Percentiles rank a stretch among this genome's conserved stretches.
Conservation (phyloP, 1,284 basidiomycete genomes). For the Ganoderma lingzhi region DNA sequence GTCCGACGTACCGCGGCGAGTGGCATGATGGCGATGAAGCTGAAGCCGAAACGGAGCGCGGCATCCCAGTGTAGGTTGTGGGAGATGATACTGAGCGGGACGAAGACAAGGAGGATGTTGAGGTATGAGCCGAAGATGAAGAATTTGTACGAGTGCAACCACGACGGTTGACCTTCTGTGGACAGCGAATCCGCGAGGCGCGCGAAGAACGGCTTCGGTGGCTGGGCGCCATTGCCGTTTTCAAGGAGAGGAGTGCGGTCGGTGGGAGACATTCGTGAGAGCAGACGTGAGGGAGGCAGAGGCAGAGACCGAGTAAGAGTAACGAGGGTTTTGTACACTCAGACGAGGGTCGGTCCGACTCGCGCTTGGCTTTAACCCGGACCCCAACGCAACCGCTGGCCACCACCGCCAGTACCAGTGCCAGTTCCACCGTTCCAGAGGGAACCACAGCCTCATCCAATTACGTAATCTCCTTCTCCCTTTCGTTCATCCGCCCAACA, state of each 20-base stretch:
- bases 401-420: no score
- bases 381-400: not conserved
- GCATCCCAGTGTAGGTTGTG: slow-evolving; percentile 79
- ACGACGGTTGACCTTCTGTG: slow-evolving; percentile 68
- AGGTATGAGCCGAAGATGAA: slow-evolving; percentile 79
- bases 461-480: slow-evolving; percentile 13
- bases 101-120: slow-evolving; percentile 75
- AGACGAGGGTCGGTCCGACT: no score
- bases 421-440: not conserved
- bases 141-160: slow-evolving; percentile 67
- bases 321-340: not conserved
- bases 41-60: slow-evolving; percentile 83
- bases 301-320: not conserved
- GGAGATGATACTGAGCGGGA: slow-evolving; percentile 64
- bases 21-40: slow-evolving; percentile 90
- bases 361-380: slow-evolving; percentile 1
- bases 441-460: slow-evolving; percentile 4
- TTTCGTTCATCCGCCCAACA: not conserved
- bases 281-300: not conserved
- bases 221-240: slow-evolving; percentile 44
- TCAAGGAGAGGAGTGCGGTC: slow-evolving; percentile 54
- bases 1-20: slow-evolving; percentile 70
- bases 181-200: slow-evolving; percentile 56
- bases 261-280: slow-evolving; percentile 39
- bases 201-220: slow-evolving; percentile 43